phyloP scores from a whole-genome alignment of 352 stramenopile species.

The Pythium phragmitis region DNA sequence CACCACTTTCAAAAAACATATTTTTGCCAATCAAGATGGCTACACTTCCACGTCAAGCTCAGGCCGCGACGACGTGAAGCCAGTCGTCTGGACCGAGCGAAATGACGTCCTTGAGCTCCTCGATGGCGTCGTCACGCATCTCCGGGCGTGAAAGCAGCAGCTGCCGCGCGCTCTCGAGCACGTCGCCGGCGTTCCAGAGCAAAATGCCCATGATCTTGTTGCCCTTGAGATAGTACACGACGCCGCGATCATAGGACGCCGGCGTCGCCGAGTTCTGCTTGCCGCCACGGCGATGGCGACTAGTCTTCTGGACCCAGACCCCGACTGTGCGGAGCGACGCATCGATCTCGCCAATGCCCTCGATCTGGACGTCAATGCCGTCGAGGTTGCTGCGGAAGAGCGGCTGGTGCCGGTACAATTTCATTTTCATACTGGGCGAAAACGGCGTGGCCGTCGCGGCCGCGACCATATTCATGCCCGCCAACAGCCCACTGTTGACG shows the following conservation, averaged over 20 bases:
- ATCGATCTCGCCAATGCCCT: slow-evolving; percentile 88
- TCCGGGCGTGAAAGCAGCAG: slow-evolving; percentile 73
- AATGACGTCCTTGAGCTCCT: slow-evolving; percentile 82
- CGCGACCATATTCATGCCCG: slow-evolving; percentile 74
- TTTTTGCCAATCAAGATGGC: neutral
- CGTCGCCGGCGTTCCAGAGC: slow-evolving; percentile 87
- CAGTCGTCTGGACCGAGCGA: slow-evolving; percentile 86
- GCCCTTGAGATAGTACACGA: slow-evolving; percentile 91
- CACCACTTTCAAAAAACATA: neutral
- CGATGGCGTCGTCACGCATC: slow-evolving; percentile 67
- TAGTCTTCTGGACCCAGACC: slow-evolving; percentile 72
- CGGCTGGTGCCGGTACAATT: slow-evolving; percentile 88
- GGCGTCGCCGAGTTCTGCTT: slow-evolving; percentile 3
- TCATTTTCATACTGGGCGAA: slow-evolving; percentile 50
- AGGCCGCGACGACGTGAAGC: slow-evolving; percentile 58
- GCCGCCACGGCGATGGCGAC: slow-evolving; percentile 1
- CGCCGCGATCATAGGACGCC: slow-evolving; percentile 66
- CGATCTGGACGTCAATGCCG: slow-evolving; percentile 72
- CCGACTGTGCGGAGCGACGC: slow-evolving; percentile 69
- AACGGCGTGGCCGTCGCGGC: slow-evolving; percentile 41
- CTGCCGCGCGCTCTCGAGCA: slow-evolving; percentile 84
- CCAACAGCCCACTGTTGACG: slow-evolving; percentile 88
- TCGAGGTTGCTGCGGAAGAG: slow-evolving; percentile 82
- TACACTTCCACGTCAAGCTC: neutral
- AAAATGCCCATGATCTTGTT: slow-evolving; percentile 91